phyloP scores from a whole-genome alignment of 208 protist genomes.

The Trypanosoma avium region DNA sequence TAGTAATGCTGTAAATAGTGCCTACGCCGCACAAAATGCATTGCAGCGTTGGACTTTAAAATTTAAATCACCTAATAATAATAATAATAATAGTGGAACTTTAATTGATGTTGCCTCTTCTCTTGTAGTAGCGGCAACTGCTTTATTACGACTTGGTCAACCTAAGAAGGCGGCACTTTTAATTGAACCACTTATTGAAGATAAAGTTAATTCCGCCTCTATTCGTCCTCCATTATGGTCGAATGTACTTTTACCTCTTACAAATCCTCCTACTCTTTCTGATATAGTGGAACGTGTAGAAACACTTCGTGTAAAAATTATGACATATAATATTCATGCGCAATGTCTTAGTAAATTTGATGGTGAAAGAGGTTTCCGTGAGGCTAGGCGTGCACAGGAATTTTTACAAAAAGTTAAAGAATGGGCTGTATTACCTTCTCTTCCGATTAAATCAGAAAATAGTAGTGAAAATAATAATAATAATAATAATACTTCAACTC shows the following conservation, averaged over 20 bases:
- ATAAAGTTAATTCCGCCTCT: conserved; percentile 59
- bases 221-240: conserved; percentile 79
- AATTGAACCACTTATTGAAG: conserved; percentile 85
- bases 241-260: conserved; percentile 49
- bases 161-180: conserved; percentile 78
- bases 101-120: conserved; percentile 71
- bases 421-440: conserved; percentile 4
- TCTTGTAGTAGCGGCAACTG: conserved; percentile 68
- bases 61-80: conserved; percentile 2
- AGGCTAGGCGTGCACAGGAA: conserved; percentile 25
- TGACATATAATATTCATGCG: conserved; percentile 77
- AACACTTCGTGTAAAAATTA: conserved; percentile 68
- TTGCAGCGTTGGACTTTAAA: conserved; percentile 76
- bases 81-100: conserved; percentile 51
- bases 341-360: conserved; percentile 78
- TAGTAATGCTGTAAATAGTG: conserved; percentile 81
- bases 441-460: too few relatives aligned
- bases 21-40: conserved; percentile 82
- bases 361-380: conserved; percentile 60
- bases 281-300: conserved; percentile 69
- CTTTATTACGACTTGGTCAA: conserved; percentile 74
- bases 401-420: conserved; percentile 19
- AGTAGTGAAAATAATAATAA: too few relatives aligned
- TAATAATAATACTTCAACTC: too few relatives aligned
- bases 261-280: conserved; percentile 54